These are phyloP conservation scores for Hygrocybe coccinea DNA, from an alignment of 768 basidiomycete species.

Conservation along the genomic window DNA sequence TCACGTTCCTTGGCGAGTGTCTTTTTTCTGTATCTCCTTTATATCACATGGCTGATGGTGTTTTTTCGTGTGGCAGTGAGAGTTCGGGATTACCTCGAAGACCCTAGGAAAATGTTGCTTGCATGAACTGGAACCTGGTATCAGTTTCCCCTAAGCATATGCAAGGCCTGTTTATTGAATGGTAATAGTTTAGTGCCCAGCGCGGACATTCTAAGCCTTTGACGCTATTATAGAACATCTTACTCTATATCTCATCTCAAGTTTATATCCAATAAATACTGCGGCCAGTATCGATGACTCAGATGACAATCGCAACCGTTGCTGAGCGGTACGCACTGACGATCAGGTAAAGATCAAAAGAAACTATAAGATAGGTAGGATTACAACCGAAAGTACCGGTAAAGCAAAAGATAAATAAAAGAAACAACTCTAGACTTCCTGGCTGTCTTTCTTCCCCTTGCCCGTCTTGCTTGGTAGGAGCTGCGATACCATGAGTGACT, in stretches of 20 bases:
- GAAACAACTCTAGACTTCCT: constrained; percentile 39
- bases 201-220: no score
- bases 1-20: constrained; percentile 89
- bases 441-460: constrained; percentile 45
- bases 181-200: no score
- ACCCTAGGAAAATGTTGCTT: constrained; percentile 87
- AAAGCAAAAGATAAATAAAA: constrained; percentile 17
- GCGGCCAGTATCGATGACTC: no score
- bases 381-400: constrained; percentile 19
- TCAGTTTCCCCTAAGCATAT: no score
- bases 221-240: no score
- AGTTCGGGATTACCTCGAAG: constrained; percentile 91
- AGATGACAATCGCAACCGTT: no score
- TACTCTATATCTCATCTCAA: no score
- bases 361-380: constrained; percentile 10
- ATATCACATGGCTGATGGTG: background rate
- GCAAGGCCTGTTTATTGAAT: no score
- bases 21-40: constrained; percentile 1
- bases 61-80: constrained; percentile 50
- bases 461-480: constrained; percentile 42
- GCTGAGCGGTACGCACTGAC: background rate
- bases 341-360: background rate
- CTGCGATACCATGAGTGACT: constrained; percentile 20
- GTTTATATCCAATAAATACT: no score
- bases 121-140: constrained; percentile 19